Base-by-base conservation (phyloP, 345 rosid genomes). In the Geranium rotundifolium region DNA sequence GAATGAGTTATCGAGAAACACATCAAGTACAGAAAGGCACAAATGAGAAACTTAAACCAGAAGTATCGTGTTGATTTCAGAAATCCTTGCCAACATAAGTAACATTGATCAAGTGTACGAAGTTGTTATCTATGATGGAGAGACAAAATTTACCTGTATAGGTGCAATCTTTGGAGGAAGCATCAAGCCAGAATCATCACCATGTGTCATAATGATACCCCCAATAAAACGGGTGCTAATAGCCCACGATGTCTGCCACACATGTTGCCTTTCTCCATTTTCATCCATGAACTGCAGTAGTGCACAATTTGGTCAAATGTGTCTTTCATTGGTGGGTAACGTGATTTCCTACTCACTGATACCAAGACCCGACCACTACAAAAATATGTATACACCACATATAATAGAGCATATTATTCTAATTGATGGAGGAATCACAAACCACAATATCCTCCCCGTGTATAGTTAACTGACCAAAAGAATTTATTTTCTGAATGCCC, bases 231-330 rank as follows among this genome's bases (percentile, higher is more conserved):
- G 85, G 55, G 99, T 93, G 69, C 97, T 89, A 61, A 93, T 72
- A 65, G 96, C 96, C 99, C 97, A 93, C 73, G 97, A 89, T 70
- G 99, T 93, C 85, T 93, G 97, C 97, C 96, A 89, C 69, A 93
- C 97, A 71, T 86, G 86, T 71, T 87, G 90, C 80, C 97, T 84
- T 65, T 84, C 82, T 58, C 97, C 96, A 83, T 68, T 90, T 79
- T 93, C 96, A 77, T 87, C 96, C 57, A 80, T 73, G 79, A 87
- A 89, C 99, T 93, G 82, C 60, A 78, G 17, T 67, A 66, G 39
- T 19, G 71, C 31, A 65, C 17, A 4, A 63, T 23, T 23, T 23
- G 27, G 27, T 23, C 27, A 23, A 23, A 23, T 23, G 27, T 23
- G 27, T 23, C 27, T 23, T 23, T 23, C 27, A 23, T 23, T 23